Conservation (phyloP, 2,329 filamentous ascomycete species). For the Nemania diffusa region DNA sequence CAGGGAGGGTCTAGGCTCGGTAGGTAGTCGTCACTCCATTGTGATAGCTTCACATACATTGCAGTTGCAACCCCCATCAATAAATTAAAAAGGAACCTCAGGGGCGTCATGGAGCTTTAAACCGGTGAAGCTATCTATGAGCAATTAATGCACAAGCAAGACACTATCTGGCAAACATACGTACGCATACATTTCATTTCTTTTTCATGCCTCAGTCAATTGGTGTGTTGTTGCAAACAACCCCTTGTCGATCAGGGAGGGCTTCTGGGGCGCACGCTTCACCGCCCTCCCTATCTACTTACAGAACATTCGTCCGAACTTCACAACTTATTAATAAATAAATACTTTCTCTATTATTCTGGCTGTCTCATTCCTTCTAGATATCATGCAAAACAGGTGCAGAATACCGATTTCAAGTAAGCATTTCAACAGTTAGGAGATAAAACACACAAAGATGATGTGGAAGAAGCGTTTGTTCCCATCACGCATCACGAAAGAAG, state of each 20-base stretch:
- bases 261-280: background rate
- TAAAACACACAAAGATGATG: background rate
- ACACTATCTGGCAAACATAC: background rate
- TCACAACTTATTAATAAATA: background rate
- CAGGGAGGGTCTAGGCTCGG: constrained; percentile 12
- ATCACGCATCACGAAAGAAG: background rate
- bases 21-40: background rate
- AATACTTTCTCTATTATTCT: background rate
- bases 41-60: background rate
- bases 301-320: background rate
- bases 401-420: background rate
- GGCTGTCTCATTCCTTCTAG: background rate
- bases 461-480: no score
- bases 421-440: background rate
- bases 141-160: background rate
- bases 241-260: constrained; percentile 9
- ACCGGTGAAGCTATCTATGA: background rate
- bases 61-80: no score
- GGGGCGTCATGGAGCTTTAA: background rate
- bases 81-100: background rate
- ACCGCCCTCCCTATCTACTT: background rate
- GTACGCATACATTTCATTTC: background rate
- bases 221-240: background rate
- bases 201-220: background rate
- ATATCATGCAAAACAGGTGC: background rate